Evolutionary conservation across 164 flowering plant genomes (phyloP).

Genomic region (Chimonanthus praecox): DNA sequence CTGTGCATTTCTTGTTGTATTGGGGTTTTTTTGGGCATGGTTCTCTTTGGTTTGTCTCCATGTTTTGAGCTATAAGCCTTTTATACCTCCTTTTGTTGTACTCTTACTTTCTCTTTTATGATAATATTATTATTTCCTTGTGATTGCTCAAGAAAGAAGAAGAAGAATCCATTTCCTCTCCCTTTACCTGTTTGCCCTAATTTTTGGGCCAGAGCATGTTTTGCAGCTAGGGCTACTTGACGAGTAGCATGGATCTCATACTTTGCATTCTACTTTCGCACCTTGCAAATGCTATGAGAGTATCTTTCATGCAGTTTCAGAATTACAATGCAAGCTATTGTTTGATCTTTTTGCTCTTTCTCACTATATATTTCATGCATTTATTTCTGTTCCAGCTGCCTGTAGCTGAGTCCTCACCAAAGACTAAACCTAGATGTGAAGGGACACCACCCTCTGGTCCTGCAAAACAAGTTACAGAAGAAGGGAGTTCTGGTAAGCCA

Average conservation of each 20-base stretch:
- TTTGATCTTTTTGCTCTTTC: not conserved
- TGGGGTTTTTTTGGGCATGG: too few relatives aligned
- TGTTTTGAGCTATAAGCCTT: too few relatives aligned
- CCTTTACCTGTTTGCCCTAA: too few relatives aligned
- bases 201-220: not conserved
- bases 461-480: slow-evolving; percentile 47
- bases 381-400: slow-evolving; percentile 47
- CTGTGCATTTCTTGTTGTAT: too few relatives aligned
- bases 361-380: slow-evolving; percentile 2
- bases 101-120: too few relatives aligned
- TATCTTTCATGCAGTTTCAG: not conserved
- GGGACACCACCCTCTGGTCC: slow-evolving; percentile 52
- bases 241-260: not conserved
- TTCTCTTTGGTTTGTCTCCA: too few relatives aligned
- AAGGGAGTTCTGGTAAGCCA: slow-evolving; percentile 43
- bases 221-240: not conserved
- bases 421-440: slow-evolving; percentile 61
- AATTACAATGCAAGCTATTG: not conserved
- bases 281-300: not conserved
- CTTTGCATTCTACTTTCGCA: too few relatives aligned
- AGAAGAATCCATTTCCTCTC: too few relatives aligned
- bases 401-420: slow-evolving; percentile 54
- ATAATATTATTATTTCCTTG: too few relatives aligned
- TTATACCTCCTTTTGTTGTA: too few relatives aligned
- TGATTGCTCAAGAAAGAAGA: too few relatives aligned